phyloP scores from a whole-genome alignment of 768 basidiomycete species.

The Suillus hirtellus region DNA sequence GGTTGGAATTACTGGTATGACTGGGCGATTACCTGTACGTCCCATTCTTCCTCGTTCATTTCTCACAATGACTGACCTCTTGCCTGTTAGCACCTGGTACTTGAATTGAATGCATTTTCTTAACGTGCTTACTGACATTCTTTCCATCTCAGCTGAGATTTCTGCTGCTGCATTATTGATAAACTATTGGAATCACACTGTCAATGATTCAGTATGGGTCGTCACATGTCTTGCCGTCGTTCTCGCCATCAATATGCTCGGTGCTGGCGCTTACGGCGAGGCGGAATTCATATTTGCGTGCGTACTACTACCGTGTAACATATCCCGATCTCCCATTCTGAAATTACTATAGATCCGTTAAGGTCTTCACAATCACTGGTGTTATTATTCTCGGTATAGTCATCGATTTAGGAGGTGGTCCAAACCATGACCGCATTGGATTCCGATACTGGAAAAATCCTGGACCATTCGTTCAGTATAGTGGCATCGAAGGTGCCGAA shows the following conservation, averaged over 20 bases:
- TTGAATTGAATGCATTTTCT: neutral
- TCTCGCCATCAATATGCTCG: constrained; percentile 72
- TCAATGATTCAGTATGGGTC: constrained; percentile 80
- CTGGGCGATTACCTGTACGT: constrained; percentile 28
- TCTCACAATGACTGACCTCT: constrained; percentile 26
- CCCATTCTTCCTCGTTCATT: neutral
- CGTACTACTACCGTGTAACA: constrained; percentile 5
- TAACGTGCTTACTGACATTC: constrained; percentile 8
- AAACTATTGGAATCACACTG: constrained; percentile 62
- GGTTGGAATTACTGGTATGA: constrained; percentile 56
- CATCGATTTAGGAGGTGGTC: constrained; percentile 86
- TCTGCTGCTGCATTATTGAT: constrained; percentile 68
- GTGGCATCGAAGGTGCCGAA: constrained; percentile 59
- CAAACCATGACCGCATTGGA: constrained; percentile 66
- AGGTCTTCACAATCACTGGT: constrained; percentile 82
- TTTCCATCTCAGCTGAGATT: constrained; percentile 26
- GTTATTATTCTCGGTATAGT: constrained; percentile 69
- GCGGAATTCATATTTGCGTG: constrained; percentile 85
- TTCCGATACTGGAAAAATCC: constrained; percentile 80
- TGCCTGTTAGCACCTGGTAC: constrained; percentile 7
- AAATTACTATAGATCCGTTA: constrained; percentile 58
- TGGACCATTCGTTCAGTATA: constrained; percentile 81
- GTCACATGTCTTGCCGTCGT: constrained; percentile 74
- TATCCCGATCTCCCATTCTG: neutral
- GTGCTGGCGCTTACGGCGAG: constrained; percentile 80